These are phyloP conservation scores for Bryum argenteum DNA, from an alignment of 225 moss, liverwort and hornwort genomes.

Conservation along the genomic window DNA sequence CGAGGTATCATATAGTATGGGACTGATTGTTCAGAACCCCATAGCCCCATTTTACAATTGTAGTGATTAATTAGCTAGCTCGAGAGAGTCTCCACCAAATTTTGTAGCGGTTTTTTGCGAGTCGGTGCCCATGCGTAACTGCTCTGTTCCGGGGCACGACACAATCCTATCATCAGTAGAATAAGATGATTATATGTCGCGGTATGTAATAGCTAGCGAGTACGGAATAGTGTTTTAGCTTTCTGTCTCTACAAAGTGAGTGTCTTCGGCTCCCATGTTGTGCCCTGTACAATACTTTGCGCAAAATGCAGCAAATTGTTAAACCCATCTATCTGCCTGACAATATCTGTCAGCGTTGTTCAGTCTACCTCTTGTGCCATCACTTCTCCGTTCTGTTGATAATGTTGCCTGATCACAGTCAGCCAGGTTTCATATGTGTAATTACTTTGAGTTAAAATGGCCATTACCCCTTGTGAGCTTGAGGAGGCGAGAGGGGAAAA, in stretches of 20 bases:
- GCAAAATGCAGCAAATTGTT: conserved; percentile 14
- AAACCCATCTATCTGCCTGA: background rate
- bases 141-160: conserved; percentile 42
- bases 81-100: conserved; percentile 43
- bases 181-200: too few species aligned
- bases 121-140: conserved; percentile 40
- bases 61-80: background rate
- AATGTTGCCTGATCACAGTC: too few species aligned
- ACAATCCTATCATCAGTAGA: conserved; percentile 17
- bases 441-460: too few species aligned
- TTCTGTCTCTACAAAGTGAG: background rate
- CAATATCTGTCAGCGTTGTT: background rate
- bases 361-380: too few species aligned
- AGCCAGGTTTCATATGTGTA: too few species aligned
- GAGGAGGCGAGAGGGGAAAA: conserved; percentile 18
- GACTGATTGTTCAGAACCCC: conserved; percentile 30
- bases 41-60: conserved; percentile 28
- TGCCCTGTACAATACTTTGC: conserved; percentile 32
- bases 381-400: background rate
- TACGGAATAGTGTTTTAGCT: too few species aligned
- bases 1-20: conserved; percentile 50
- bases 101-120: conserved; percentile 43
- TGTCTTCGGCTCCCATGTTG: conserved; percentile 3
- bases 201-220: background rate
- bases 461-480: background rate